These are phyloP conservation scores for Spergularia azorica DNA, from an alignment of 179 eudicot genomes.

Conservation along the genomic window DNA sequence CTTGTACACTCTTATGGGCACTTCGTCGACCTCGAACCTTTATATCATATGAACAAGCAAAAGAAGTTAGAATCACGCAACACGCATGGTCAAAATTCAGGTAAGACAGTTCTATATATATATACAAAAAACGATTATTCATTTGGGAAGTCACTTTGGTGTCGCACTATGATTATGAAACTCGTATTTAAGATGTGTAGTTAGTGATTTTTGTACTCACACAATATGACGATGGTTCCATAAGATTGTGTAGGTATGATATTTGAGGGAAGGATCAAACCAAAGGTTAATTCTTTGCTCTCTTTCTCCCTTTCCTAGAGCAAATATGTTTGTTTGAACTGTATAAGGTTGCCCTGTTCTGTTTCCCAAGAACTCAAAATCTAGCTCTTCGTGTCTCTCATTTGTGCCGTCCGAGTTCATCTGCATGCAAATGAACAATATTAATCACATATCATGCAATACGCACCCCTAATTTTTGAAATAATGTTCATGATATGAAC, in stretches of 20 bases:
- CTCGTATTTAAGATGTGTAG: too few species aligned
- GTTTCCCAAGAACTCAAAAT: slow-evolving; percentile 80
- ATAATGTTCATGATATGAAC: too few species aligned
- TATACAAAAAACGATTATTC: too few species aligned
- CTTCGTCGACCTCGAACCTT: slow-evolving; percentile 60
- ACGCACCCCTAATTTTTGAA: neutral
- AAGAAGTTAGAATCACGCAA: too few species aligned
- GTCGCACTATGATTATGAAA: too few species aligned
- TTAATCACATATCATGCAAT: neutral
- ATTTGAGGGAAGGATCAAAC: slow-evolving; percentile 69
- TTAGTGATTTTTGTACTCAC: slow-evolving; percentile 36
- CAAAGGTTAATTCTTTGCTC: slow-evolving; percentile 76
- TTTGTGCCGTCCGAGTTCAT: slow-evolving; percentile 64
- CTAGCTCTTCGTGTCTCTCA: slow-evolving; percentile 54
- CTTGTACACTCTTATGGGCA: slow-evolving; percentile 70
- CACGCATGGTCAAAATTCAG: neutral
- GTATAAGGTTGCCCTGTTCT: slow-evolving; percentile 75
- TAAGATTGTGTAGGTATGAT: slow-evolving; percentile 49
- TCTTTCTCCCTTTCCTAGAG: slow-evolving; percentile 59
- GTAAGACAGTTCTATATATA: neutral
- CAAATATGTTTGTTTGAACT: slow-evolving; percentile 68
- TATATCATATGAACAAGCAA: neutral
- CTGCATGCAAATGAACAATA: slow-evolving; percentile 28
- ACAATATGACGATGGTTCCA: slow-evolving; percentile 58
- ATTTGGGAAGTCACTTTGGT: too few species aligned